Evolutionary conservation across 208 protist species (phyloP), one percentile per base, ranked within the genome.

Genomic region (Novymonas esmeraldas): DNA sequence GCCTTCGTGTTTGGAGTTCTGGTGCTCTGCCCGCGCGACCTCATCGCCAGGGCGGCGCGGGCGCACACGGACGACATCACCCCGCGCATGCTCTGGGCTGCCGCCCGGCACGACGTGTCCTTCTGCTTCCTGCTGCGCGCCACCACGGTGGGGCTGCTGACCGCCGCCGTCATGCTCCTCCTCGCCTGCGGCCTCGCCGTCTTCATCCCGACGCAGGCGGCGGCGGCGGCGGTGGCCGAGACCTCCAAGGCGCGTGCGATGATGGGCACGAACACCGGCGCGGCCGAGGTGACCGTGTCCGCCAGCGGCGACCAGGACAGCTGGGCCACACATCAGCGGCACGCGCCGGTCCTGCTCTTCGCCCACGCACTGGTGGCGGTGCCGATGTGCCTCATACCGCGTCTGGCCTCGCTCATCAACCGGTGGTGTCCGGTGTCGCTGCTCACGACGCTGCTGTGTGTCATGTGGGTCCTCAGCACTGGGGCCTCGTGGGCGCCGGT

Each of bases 331-430:
- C 69, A 74, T 24, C 69, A 74, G 61, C 52, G 54, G 14, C 51
- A 68, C 55, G 69, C 69, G 20, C 41, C 60, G 11, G 60, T 50
- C 29, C 58, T 41, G 7, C 60, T 74, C 50, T 74, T 74, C 44
- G 34, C 54, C 48, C 61, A 58, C 33, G 69, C 69, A 22, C 69
- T 74, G 26, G 33, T 74, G 46, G 18, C 64, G 22, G 55, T 74
- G 42, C 69, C 69, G 20, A 33, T 74, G n/a, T 74, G 69, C 54
- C 68, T 74, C 29, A 74, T 68, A 44, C 69, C 69, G 7, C 69
- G 69, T 11, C 28, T 74, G 52, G 69, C 69, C 13, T 56, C 54
- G 24, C 52, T 49, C 13, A 57, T 74, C 44, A 74, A 56, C 54
- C 69, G 61, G 2, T 74, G 69, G 59, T 74, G 69, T 18, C 61